These are phyloP conservation scores for Chaetomium cochliodes DNA, from an alignment of 495 filamentous ascomycete species.

Conservation along the genomic window DNA sequence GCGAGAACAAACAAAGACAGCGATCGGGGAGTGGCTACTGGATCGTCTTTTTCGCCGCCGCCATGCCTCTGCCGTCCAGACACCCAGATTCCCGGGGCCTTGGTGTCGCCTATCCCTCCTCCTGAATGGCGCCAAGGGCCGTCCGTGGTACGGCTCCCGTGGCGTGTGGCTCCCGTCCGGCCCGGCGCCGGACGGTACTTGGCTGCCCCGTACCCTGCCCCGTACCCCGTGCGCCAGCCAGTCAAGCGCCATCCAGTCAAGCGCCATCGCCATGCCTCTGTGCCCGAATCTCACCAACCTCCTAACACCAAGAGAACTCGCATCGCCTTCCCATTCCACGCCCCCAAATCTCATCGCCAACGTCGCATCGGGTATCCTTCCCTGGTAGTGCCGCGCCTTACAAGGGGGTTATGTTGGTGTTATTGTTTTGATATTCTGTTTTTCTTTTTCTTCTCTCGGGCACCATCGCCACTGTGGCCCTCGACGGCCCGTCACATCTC, in stretches of 20 bases:
- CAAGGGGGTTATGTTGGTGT: not conserved
- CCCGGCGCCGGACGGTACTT: not conserved
- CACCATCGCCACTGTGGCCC: conserved; percentile 17
- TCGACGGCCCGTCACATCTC: conserved; percentile 6
- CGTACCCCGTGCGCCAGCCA: not conserved
- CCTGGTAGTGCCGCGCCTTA: not conserved
- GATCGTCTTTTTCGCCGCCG: not conserved
- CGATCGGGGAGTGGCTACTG: not conserved
- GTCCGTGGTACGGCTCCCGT: not conserved
- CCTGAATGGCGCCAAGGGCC: not conserved
- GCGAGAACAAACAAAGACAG: too few species aligned
- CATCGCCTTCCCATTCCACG: not conserved
- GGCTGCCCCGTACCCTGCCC: not conserved
- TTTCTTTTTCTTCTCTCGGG: not conserved
- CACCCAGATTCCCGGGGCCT: not conserved
- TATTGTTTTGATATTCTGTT: not conserved
- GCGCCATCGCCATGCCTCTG: not conserved
- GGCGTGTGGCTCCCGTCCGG: not conserved
- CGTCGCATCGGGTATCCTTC: not conserved
- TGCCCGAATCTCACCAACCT: not conserved
- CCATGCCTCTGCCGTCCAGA: not conserved
- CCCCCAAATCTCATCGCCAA: not conserved
- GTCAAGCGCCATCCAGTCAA: too few species aligned
- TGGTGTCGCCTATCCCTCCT: not conserved
- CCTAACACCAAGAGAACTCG: too few species aligned